These are phyloP conservation scores for Citrullus amarus DNA, from an alignment of 306 rosid genomes.

Conservation along the genomic window DNA sequence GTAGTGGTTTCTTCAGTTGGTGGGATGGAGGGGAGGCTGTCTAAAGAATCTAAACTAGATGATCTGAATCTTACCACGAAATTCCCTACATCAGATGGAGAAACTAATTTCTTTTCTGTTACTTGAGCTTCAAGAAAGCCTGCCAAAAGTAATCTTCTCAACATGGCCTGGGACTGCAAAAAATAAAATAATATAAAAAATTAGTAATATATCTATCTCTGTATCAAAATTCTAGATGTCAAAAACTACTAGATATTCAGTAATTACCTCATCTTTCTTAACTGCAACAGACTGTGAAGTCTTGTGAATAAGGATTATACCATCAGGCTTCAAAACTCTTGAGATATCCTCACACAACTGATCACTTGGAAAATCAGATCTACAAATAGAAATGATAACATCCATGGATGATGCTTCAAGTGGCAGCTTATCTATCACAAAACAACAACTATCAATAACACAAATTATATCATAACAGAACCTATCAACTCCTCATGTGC, in stretches of 20 bases:
- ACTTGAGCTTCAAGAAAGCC: slow-evolving; percentile 62
- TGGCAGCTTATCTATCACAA: slow-evolving; percentile 50
- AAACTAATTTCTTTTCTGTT: slow-evolving; percentile 27
- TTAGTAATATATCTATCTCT: slow-evolving; percentile 14
- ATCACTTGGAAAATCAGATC: slow-evolving; percentile 37
- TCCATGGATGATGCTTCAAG: slow-evolving; percentile 57
- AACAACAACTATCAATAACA: not conserved
- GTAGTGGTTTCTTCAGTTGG: not conserved
- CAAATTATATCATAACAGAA: not conserved
- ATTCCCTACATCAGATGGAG: slow-evolving; percentile 15
- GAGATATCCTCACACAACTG: slow-evolving; percentile 48
- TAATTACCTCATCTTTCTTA: slow-evolving; percentile 5
- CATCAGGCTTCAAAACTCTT: slow-evolving; percentile 65
- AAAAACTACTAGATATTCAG: not conserved
- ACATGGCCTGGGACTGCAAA: slow-evolving; percentile 41
- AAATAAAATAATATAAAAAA: not conserved
- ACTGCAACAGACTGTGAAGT: slow-evolving; percentile 27
- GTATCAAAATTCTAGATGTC: not conserved
- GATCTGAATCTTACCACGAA: slow-evolving; percentile 36
- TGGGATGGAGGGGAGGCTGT: not conserved
- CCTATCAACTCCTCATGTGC: not conserved
- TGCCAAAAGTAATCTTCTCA: slow-evolving; percentile 52
- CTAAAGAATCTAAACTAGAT: not conserved
- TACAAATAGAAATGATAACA: slow-evolving; percentile 29
- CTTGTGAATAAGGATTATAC: slow-evolving; percentile 37